phyloP scores from a whole-genome alignment of 2,329 filamentous ascomycete genomes.

The Knoxdaviesia capensis region DNA sequence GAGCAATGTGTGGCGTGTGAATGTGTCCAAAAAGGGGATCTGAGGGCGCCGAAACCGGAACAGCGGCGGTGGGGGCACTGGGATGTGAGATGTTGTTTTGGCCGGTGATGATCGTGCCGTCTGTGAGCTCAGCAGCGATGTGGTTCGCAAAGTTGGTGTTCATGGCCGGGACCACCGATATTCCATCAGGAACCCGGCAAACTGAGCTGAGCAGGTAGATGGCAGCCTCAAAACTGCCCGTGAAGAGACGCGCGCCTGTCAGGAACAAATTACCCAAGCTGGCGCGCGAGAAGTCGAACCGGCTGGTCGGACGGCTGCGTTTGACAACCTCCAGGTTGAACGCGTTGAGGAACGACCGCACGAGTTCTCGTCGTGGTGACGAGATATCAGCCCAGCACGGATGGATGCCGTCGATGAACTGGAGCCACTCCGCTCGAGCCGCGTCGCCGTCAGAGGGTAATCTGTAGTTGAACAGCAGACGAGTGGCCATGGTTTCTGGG shows the following conservation, averaged over 20 bases:
- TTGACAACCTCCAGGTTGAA: constrained; percentile 65
- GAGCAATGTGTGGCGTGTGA: neutral
- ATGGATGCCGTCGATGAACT: constrained; percentile 71
- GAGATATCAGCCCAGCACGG: constrained; percentile 52
- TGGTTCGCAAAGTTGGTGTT: constrained; percentile 94
- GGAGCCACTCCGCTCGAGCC: constrained; percentile 66
- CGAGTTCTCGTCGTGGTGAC: constrained; percentile 54
- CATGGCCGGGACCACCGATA: constrained; percentile 71
- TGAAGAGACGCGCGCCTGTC: constrained; percentile 74
- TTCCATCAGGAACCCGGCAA: constrained; percentile 58
- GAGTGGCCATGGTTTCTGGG: constrained; percentile 54
- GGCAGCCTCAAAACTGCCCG: constrained; percentile 77
- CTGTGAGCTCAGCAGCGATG: constrained; percentile 62
- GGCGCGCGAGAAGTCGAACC: constrained; percentile 59
- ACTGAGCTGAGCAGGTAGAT: constrained; percentile 80
- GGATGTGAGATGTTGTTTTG: constrained; percentile 90
- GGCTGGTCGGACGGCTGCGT: constrained; percentile 48
- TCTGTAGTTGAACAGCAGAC: constrained; percentile 71
- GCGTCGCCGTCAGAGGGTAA: constrained; percentile 36
- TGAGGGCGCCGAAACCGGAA: constrained; percentile 7
- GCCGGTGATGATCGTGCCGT: constrained; percentile 65
- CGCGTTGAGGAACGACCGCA: constrained; percentile 57
- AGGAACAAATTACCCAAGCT: constrained; percentile 65
- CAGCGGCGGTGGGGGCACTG: constrained; percentile 35
- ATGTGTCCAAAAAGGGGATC: neutral